Percentiles rank a stretch among this genome's conserved stretches.
Evolutionary conservation across 2,329 filamentous ascomycete species (phyloP).

Genomic region (Gremmenia infestans): DNA sequence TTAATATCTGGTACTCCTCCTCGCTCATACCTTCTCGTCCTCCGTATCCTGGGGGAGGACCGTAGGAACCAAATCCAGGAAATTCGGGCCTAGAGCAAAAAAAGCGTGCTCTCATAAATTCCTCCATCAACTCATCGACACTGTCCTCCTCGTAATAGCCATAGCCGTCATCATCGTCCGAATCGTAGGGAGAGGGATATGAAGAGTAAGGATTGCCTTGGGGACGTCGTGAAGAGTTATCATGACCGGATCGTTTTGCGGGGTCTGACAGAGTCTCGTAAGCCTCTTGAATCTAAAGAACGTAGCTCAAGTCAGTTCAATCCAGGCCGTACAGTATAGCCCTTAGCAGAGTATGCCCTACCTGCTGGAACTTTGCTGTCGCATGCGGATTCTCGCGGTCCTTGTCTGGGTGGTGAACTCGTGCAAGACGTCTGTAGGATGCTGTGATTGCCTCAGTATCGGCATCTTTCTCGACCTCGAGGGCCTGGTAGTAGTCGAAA

Average conservation of each 20-base stretch:
- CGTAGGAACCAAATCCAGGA: neutral
- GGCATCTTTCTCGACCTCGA: constrained; percentile 10
- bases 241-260: constrained; percentile 4
- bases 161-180: neutral
- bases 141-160: neutral
- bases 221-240: neutral
- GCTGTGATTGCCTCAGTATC: constrained; percentile 12
- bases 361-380: constrained; percentile 17
- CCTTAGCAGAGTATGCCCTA: neutral
- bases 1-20: neutral
- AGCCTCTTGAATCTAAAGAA: constrained; percentile 5
- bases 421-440: constrained; percentile 15
- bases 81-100: neutral
- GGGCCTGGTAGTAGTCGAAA: constrained; percentile 15
- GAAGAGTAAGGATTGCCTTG: neutral
- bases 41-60: neutral
- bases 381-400: constrained; percentile 14
- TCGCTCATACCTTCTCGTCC: neutral
- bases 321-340: neutral
- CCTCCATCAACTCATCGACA: neutral
- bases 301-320: neutral
- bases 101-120: neutral
- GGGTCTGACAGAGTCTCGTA: constrained; percentile 17
- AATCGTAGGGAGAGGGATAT: neutral
- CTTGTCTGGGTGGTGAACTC: constrained; percentile 20